Conservation (phyloP, 2,329 filamentous ascomycete genomes). For the Ophiostoma quercus region DNA sequence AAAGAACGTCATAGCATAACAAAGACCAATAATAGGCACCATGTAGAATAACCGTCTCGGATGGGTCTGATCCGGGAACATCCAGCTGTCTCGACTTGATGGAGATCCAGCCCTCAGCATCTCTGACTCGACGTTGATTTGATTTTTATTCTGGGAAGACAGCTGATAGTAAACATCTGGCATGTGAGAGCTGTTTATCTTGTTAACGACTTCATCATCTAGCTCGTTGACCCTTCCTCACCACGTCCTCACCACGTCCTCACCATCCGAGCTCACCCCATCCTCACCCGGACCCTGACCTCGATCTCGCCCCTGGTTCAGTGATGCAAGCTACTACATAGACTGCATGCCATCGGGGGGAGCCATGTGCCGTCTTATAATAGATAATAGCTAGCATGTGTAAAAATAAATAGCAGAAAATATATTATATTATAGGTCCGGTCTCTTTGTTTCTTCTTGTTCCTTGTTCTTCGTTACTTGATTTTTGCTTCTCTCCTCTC, state of each 20-base stretch:
- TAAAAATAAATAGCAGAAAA: background rate
- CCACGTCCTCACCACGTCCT: too few species aligned
- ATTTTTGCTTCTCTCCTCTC: too few species aligned
- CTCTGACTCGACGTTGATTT: too few species aligned
- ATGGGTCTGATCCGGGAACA: background rate
- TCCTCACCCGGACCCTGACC: constrained; percentile 1
- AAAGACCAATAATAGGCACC: background rate
- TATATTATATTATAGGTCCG: background rate
- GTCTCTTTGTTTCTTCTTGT: background rate
- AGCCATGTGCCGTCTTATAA: background rate
- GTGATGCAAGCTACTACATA: constrained; percentile 8
- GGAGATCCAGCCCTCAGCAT: background rate
- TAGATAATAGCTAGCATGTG: background rate
- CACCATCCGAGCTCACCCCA: background rate
- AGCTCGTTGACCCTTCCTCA: too few species aligned
- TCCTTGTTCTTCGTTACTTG: background rate
- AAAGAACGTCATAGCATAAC: background rate
- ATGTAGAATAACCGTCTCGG: constrained; percentile 2
- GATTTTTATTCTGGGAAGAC: too few species aligned
- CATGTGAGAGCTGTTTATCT: too few species aligned
- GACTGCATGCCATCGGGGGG: background rate
- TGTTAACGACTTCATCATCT: too few species aligned
- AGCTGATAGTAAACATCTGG: too few species aligned
- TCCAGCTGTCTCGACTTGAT: constrained; percentile 8
- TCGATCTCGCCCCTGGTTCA: constrained; percentile 4